These are phyloP conservation scores for Sporothrix luriei DNA, from an alignment of 2,329 filamentous ascomycete species.

Conservation along the genomic window DNA sequence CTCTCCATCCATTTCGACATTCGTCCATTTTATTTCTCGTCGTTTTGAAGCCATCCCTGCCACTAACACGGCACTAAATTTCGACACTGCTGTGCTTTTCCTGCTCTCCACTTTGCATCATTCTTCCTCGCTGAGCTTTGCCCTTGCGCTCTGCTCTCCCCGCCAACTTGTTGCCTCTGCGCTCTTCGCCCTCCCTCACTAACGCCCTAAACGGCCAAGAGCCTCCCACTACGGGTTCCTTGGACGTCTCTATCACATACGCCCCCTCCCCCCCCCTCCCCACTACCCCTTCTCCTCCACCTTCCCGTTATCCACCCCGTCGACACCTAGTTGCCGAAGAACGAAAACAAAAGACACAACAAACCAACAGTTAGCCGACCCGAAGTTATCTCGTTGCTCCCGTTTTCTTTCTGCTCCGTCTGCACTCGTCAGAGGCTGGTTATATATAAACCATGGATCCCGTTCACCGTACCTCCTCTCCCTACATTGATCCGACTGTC, in stretches of 20 bases:
- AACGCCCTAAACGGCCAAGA: constrained; percentile 28
- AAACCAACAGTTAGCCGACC: constrained; percentile 28
- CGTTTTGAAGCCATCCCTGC: constrained; percentile 12
- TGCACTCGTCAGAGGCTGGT: neutral
- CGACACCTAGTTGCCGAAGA: constrained; percentile 29
- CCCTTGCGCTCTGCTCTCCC: constrained; percentile 18
- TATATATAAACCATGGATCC: constrained; percentile 45
- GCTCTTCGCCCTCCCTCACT: constrained; percentile 7
- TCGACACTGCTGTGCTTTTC: constrained; percentile 19
- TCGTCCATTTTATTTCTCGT: neutral
- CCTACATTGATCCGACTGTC: constrained; percentile 49
- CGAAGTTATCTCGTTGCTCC: constrained; percentile 27
- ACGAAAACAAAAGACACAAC: constrained; percentile 30
- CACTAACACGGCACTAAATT: constrained; percentile 25
- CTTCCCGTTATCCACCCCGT: constrained; percentile 24
- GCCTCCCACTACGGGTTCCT: constrained; percentile 20
- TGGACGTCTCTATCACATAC: constrained; percentile 11
- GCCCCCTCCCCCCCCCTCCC: neutral
- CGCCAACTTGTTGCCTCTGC: neutral
- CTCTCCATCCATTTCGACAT: constrained; percentile 3
- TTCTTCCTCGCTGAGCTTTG: neutral
- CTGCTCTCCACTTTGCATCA: neutral
- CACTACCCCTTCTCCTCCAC: constrained; percentile 4
- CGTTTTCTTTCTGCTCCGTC: constrained; percentile 15
- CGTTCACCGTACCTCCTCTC: constrained; percentile 49